Evolutionary conservation across 1,284 basidiomycete species (phyloP).

Genomic region (Cutaneotrichosporon cavernicola): DNA sequence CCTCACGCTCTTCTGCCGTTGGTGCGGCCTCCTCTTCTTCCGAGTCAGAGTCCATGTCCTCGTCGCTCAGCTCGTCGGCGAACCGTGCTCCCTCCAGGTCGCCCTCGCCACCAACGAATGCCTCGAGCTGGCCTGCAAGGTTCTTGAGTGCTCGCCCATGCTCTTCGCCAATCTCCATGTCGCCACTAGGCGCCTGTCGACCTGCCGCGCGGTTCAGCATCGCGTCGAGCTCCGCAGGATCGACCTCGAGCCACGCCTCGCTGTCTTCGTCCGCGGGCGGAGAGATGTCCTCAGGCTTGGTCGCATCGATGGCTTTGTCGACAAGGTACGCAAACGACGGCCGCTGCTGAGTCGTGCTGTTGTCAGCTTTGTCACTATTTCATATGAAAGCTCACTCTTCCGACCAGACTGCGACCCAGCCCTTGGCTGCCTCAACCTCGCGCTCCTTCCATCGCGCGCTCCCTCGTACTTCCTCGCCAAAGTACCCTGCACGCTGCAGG

Average conservation of each 20-base stretch:
- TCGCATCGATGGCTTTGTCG: conserved; percentile 60
- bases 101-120: conserved; percentile 82
- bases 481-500: conserved; percentile 67
- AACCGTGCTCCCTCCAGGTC: conserved; percentile 82
- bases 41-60: conserved; percentile 45
- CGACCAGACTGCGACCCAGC: conserved; percentile 64
- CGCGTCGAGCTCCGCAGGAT: conserved; percentile 50
- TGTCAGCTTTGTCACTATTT: background rate
- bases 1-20: conserved; percentile 43
- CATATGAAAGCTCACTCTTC: conserved; percentile 61
- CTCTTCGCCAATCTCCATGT: conserved; percentile 52
- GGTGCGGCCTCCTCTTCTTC: conserved; percentile 36
- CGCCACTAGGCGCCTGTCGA: conserved; percentile 9
- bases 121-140: conserved; percentile 77
- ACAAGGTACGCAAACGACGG: conserved; percentile 72
- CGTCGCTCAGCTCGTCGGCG: conserved; percentile 62
- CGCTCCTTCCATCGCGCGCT: conserved; percentile 70
- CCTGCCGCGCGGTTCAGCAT: conserved; percentile 41
- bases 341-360: conserved; percentile 54
- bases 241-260: conserved; percentile 49
- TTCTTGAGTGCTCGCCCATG: conserved; percentile 69
- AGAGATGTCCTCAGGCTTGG: conserved; percentile 15
- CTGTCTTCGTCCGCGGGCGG: conserved; percentile 39
- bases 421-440: conserved; percentile 67
- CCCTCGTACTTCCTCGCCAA: conserved; percentile 69